Percentiles rank a stretch among this genome's conserved stretches.
These are phyloP conservation scores for Fusarium brevicatenulatum DNA, from an alignment of 2,329 filamentous ascomycete genomes.

Conservation along the genomic window DNA sequence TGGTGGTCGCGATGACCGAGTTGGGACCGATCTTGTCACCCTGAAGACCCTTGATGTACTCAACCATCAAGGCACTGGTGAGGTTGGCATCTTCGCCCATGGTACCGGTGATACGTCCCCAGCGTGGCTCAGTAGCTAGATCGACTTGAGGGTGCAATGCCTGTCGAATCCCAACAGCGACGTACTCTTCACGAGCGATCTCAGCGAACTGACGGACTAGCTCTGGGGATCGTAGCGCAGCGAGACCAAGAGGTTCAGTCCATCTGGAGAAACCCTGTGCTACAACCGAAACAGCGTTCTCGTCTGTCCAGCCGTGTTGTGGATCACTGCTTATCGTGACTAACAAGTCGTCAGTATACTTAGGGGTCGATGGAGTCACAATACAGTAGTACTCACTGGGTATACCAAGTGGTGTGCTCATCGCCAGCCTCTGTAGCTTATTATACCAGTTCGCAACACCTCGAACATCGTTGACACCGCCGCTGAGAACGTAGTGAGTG, in stretches of 20 bases:
- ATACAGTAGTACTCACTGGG: slow-evolving; percentile 41
- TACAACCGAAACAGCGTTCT: slow-evolving; percentile 43
- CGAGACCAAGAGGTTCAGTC: slow-evolving; percentile 62
- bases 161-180: slow-evolving; percentile 54
- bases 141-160: slow-evolving; percentile 63
- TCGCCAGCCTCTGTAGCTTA: slow-evolving; percentile 53
- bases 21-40: slow-evolving; percentile 54
- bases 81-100: slow-evolving; percentile 61
- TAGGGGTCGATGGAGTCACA: no score
- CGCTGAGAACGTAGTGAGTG: slow-evolving; percentile 60
- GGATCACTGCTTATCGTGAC: slow-evolving; percentile 49
- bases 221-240: slow-evolving; percentile 56
- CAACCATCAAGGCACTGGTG: slow-evolving; percentile 50
- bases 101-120: slow-evolving; percentile 57
- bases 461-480: slow-evolving; percentile 52
- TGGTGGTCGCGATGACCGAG: slow-evolving; percentile 60
- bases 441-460: slow-evolving; percentile 54
- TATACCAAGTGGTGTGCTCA: slow-evolving; percentile 59
- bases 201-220: slow-evolving; percentile 59
- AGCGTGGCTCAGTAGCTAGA: slow-evolving; percentile 61
- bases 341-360: not conserved
- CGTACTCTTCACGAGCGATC: slow-evolving; percentile 59
- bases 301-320: slow-evolving; percentile 54
- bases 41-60: slow-evolving; percentile 61
- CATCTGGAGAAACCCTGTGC: slow-evolving; percentile 60